A percentile compares a stretch with the other conserved stretches of the same genome.
phyloP scores from a whole-genome alignment of 306 rosid genomes.

The Cucumis sativus region Cucumber_9930_V3 NC_026659.2:22637501-22638000 shows the following conservation, averaged over 20 bases:
- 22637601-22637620: slow-evolving; percentile 83
- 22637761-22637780: slow-evolving; percentile 94
- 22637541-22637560: slow-evolving; percentile 38
- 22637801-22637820: slow-evolving; percentile 98
- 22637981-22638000: not conserved
- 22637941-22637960: not conserved
- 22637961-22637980: not conserved
- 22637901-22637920: not conserved
- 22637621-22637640: slow-evolving; percentile 87
- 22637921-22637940: not conserved
- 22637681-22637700: slow-evolving; percentile 10
- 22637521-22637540: not conserved
- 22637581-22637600: slow-evolving; percentile 73
- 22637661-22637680: slow-evolving; percentile 3
- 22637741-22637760: slow-evolving; percentile 85
- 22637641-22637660: slow-evolving; percentile 36
- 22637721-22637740: slow-evolving; percentile 69
- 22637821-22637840: slow-evolving; percentile 4
- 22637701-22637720: slow-evolving; percentile 17
- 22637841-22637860: slow-evolving; percentile 6
- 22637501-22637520: not conserved
- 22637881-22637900: not conserved
- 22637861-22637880: not conserved
- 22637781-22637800: slow-evolving; percentile 74
- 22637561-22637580: slow-evolving; percentile 82